A percentile compares a stretch with the other conserved stretches of the same genome.
Evolutionary conservation across 148 eudicot species (phyloP).

Genomic region (Vaccinium vitisidaea): DNA sequence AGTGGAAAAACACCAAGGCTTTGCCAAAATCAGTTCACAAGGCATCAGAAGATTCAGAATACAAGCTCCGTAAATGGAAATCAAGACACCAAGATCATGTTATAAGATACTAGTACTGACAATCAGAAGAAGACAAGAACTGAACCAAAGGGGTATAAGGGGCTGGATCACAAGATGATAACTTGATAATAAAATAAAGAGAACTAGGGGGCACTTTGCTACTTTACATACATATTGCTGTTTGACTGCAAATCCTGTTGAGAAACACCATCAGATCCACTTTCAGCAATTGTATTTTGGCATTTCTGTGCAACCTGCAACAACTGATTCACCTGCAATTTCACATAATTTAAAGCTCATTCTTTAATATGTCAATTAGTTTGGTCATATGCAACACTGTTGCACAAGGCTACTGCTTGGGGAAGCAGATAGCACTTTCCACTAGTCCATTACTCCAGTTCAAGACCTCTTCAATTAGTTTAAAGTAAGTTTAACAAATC

Average conservation of each 20-base stretch:
- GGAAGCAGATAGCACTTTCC: not conserved
- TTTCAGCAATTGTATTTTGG: constrained; percentile 71
- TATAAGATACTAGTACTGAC: not conserved
- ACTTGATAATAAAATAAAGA: not conserved
- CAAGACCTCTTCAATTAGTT: not conserved
- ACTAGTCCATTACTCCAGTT: not conserved
- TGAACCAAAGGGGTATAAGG: not conserved
- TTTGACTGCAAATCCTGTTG: constrained; percentile 79
- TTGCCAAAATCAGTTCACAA: not conserved
- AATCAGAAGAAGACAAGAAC: constrained; percentile 2
- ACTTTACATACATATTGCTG: constrained; percentile 65
- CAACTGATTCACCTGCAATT: constrained; percentile 75
- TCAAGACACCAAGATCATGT: not conserved
- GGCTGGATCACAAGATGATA: constrained; percentile 8
- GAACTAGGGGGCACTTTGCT: not conserved
- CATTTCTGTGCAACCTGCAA: constrained; percentile 94
- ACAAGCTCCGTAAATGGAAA: not conserved
- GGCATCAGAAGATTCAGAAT: constrained; percentile 6
- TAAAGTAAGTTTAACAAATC: not conserved
- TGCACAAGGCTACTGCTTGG: not conserved
- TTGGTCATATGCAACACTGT: not conserved
- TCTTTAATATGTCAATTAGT: not conserved
- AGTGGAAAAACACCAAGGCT: not conserved
- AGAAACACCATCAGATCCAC: constrained; percentile 78
- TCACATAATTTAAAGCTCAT: not conserved